Evolutionary conservation across 371 early-diverging fungal genomes (phyloP), one percentile per base, ranked within the genome.

Genomic region (Haplosporangium sp.): DNA sequence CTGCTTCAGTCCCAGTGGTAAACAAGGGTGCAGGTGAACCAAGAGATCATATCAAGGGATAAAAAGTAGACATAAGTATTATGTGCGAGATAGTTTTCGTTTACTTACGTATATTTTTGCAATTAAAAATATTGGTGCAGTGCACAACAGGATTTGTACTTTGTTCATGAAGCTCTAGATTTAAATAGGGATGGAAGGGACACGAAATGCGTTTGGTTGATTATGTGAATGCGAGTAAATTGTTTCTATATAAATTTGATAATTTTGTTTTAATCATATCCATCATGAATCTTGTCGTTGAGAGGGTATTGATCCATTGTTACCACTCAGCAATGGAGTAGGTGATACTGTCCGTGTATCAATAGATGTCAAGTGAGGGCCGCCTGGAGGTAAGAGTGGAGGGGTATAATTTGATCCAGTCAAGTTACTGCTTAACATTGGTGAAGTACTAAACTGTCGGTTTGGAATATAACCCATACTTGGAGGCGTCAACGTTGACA

Each of bases 281-380:
- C 39, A 60, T 61, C 37, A 73, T 20, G 67, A 58, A 38, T 76
- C 65, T 55, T 70, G 62, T 58, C 55, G 62, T 59, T 61, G 53
- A 57, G 67, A 15, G 6, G 63, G 67, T n/a, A 63, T 57, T 39
- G 48, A 71, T 57, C 10, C 11, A 4, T 40, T 40, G n/a, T 35
- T 44, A 20, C 52, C 34, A 34, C 61, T 56, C 44, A 60, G 13
- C 37, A 72, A 27, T 9, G 75, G 75, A 42, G 69, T 39, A 5
- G 74, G 65, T 13, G 69, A 67, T 15, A 66, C 52, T 52, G 69
- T 69, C 13, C 79, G 71, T 10, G 79, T 78, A 52, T 78, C 79
- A 45, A 78, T 64, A 63, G 74, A 73, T 39, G 20, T 44, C 50
- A 78, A 59, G n/a, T 74, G 74, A 40, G 79, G 79, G 11, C 74